Conservation (phyloP, 345 rosid genomes). For the Eucalyptus albens region DNA sequence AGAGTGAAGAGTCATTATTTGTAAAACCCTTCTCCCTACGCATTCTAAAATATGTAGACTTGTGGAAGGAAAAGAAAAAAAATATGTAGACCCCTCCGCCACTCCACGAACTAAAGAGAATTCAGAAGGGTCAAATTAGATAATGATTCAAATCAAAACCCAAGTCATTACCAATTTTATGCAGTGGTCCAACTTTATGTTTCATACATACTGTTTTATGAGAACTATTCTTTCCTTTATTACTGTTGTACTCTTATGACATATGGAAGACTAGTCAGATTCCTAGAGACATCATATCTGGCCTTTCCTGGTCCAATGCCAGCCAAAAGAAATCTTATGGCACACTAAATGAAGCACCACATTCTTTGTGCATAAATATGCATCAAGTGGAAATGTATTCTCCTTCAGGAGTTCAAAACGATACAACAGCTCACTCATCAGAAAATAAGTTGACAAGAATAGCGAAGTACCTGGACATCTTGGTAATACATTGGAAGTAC, state of each 20-base stretch:
- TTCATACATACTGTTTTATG: not conserved
- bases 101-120: not conserved
- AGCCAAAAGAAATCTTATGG: not conserved
- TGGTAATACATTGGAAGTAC: conserved; percentile 58
- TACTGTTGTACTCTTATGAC: not conserved
- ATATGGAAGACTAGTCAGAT: not conserved
- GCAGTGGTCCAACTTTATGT: not conserved
- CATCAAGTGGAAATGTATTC: not conserved
- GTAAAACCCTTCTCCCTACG: not conserved
- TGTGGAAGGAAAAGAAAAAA: not conserved
- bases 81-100: not conserved
- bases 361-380: not conserved
- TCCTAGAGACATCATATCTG: not conserved
- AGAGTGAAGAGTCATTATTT: not conserved
- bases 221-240: not conserved
- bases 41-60: not conserved
- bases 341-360: not conserved
- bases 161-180: not conserved
- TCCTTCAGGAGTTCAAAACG: not conserved
- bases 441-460: not conserved
- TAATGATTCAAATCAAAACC: not conserved
- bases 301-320: not conserved
- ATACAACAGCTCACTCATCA: not conserved
- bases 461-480: conserved; percentile 56
- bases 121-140: not conserved